Percentiles rank a stretch among this genome's conserved stretches.
Conservation (phyloP, 139 green algal species). For the Chlamydomonas sphaeroides region DNA sequence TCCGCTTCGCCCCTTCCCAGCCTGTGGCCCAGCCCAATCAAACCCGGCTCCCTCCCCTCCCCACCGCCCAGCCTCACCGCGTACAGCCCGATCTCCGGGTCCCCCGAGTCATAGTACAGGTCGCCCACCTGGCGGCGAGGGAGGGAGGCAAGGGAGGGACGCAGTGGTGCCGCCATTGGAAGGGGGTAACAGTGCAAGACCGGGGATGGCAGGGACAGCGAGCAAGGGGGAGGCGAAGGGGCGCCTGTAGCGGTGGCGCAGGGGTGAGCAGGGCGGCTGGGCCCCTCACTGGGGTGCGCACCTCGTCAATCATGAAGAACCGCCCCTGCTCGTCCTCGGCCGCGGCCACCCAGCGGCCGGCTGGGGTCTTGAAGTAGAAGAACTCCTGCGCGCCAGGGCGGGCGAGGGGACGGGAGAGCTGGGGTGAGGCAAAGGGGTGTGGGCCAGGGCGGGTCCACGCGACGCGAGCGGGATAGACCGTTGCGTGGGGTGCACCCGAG, state of each 20-base stretch:
- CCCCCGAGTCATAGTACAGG: conserved; percentile 71
- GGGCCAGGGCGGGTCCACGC: background rate
- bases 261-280: too few relatives aligned
- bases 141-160: background rate
- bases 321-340: conserved; percentile 58
- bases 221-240: too few relatives aligned
- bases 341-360: conserved; percentile 61
- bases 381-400: conserved; percentile 43
- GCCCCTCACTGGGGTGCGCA: background rate
- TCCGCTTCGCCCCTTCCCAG: too few relatives aligned
- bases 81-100: conserved; percentile 64
- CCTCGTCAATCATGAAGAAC: conserved; percentile 70
- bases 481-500: too few relatives aligned
- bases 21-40: background rate
- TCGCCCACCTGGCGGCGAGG: conserved; percentile 46
- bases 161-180: too few relatives aligned
- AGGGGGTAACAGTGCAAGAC: too few relatives aligned
- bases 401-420: too few relatives aligned
- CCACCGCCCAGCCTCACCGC: conserved; percentile 53
- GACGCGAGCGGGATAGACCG: too few relatives aligned
- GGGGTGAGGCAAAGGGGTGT: too few relatives aligned
- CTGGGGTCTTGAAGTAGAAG: conserved; percentile 60
- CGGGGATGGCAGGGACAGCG: too few relatives aligned
- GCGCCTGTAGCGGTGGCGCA: too few relatives aligned
- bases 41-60: background rate